A percentile compares a stretch with the other conserved stretches of the same genome.
phyloP scores from a whole-genome alignment of 305 asterid genomes.

The Fraxinus albicans region DNA sequence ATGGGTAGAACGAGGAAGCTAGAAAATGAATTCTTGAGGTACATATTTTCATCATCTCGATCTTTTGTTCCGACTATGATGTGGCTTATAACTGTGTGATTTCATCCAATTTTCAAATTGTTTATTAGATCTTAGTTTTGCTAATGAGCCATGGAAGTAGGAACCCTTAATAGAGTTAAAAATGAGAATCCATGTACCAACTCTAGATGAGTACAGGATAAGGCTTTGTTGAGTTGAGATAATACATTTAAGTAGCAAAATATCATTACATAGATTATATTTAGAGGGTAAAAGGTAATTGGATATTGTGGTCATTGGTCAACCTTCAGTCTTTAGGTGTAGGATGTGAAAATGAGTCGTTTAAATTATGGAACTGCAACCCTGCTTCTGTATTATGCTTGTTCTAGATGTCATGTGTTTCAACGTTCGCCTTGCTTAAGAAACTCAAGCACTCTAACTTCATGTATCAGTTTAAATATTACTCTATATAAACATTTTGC shows the following conservation, averaged over 20 bases:
- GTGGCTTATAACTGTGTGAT: background rate
- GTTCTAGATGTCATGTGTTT: background rate
- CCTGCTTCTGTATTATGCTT: background rate
- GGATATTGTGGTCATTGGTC: constrained; percentile 3
- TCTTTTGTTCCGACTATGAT: background rate
- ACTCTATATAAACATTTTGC: background rate
- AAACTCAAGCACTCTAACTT: background rate
- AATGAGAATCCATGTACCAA: background rate
- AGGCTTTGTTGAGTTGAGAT: background rate
- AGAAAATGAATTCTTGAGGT: constrained; percentile 66
- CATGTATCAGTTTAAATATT: background rate
- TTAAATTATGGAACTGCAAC: background rate
- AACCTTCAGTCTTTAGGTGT: constrained; percentile 6
- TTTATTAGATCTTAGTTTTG: background rate
- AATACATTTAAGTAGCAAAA: background rate
- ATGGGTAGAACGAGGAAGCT: constrained; percentile 56
- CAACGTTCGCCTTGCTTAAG: background rate
- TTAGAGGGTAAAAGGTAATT: background rate
- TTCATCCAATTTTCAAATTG: background rate
- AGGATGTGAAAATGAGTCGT: background rate
- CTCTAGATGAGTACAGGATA: background rate
- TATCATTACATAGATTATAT: background rate
- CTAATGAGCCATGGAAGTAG: background rate
- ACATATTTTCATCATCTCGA: constrained; percentile 22
- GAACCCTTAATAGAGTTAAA: background rate